Percentiles rank a stretch among this genome's conserved stretches.
Evolutionary conservation across 2,329 filamentous ascomycete species (phyloP).

Genomic region (Fusarium nodosum): DNA sequence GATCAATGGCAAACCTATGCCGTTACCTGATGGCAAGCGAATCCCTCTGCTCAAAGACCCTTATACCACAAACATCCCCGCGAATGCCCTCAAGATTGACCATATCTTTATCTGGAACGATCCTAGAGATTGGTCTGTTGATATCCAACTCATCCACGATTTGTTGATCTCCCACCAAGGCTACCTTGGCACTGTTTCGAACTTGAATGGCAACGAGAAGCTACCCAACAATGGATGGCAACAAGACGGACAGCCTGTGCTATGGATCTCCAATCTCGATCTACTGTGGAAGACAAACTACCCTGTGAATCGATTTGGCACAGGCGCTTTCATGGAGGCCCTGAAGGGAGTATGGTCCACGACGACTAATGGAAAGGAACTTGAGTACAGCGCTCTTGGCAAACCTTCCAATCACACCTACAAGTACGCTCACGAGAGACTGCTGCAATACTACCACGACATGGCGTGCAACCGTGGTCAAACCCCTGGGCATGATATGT

Average conservation of each 20-base stretch:
- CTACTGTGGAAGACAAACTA: slow-evolving; percentile 90
- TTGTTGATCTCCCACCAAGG: slow-evolving; percentile 84
- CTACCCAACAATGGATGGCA: slow-evolving; percentile 85
- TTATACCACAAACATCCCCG: slow-evolving; percentile 54
- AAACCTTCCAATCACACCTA: slow-evolving; percentile 87
- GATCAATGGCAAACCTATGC: slow-evolving; percentile 49
- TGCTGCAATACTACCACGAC: slow-evolving; percentile 65
- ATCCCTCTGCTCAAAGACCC: slow-evolving; percentile 52
- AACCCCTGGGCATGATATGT: slow-evolving; percentile 22
- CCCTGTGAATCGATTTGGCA: slow-evolving; percentile 87
- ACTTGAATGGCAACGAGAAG: slow-evolving; percentile 74
- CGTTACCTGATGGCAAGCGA: slow-evolving; percentile 54
- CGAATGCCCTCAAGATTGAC: slow-evolving; percentile 78
- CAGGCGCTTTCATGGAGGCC: slow-evolving; percentile 89
- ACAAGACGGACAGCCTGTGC: slow-evolving; percentile 80
- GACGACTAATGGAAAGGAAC: slow-evolving; percentile 72
- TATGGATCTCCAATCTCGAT: slow-evolving; percentile 94
- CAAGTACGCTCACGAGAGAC: slow-evolving; percentile 80
- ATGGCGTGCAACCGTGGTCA: slow-evolving; percentile 42
- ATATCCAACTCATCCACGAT: slow-evolving; percentile 87
- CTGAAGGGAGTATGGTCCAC: slow-evolving; percentile 83
- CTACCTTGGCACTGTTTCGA: slow-evolving; percentile 82
- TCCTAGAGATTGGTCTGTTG: slow-evolving; percentile 94
- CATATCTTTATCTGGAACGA: slow-evolving; percentile 96
- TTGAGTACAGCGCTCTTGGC: slow-evolving; percentile 79